Conservation (phyloP, 163 green algal genomes). For the Prototheca stagnorum region DNA sequence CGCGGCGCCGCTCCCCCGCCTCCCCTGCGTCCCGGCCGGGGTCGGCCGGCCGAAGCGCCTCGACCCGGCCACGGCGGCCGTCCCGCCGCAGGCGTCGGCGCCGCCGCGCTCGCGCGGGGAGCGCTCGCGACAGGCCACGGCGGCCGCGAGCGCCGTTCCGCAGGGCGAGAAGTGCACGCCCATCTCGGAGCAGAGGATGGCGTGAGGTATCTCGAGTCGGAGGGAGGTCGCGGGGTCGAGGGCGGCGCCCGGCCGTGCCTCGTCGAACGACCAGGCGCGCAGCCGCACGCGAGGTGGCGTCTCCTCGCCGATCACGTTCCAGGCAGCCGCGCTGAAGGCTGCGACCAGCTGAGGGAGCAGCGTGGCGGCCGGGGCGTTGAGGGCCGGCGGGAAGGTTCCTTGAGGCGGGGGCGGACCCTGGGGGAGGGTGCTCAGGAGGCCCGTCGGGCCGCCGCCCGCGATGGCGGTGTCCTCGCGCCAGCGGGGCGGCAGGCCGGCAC, state of each 20-base stretch:
- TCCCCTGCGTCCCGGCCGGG: not conserved
- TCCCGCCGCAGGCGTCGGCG: too few species aligned
- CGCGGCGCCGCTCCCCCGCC: not conserved
- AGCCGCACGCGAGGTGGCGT: slow-evolving; percentile 67
- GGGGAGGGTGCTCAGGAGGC: slow-evolving; percentile 1
- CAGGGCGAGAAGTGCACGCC: slow-evolving; percentile 73
- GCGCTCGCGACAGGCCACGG: slow-evolving; percentile 5
- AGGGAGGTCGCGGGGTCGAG: slow-evolving; percentile 12
- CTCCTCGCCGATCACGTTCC: slow-evolving; percentile 43
- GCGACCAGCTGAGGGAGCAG: slow-evolving; percentile 14
- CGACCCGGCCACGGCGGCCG: too few species aligned
- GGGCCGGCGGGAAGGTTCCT: too few species aligned
- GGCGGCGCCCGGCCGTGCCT: slow-evolving; percentile 3
- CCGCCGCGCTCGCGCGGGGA: not conserved
- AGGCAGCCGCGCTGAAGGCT: slow-evolving; percentile 17
- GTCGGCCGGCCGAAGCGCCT: too few species aligned
- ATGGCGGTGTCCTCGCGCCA: not conserved
- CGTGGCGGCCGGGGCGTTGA: too few species aligned
- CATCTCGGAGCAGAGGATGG: slow-evolving; percentile 84
- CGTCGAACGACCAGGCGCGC: slow-evolving; percentile 45
- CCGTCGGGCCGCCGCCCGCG: not conserved
- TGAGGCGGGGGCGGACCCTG: too few species aligned
- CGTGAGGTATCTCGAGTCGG: slow-evolving; percentile 51
- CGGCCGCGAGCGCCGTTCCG: slow-evolving; percentile 51
- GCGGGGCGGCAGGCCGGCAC: too few species aligned